Base-by-base conservation (phyloP, 768 basidiomycete genomes). In the Lactarius quietus region DNA sequence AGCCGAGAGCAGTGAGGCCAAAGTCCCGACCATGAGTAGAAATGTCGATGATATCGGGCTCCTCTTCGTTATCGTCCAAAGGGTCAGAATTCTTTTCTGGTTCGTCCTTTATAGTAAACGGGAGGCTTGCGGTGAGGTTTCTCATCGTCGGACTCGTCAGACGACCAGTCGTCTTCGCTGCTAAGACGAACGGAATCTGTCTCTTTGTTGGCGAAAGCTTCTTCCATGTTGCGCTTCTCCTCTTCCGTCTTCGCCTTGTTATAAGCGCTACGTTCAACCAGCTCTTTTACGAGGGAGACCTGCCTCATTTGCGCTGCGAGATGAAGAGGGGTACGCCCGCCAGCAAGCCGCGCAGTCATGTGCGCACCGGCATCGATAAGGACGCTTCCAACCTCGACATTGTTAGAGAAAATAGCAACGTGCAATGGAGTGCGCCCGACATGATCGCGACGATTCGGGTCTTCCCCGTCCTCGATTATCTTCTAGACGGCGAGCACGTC, bases 351-450 rank as follows among this genome's bases (percentile, higher is more conserved):
- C 3, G 83, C 78, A 0, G 81, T 83, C 69, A 86, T 84, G 58
- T 83, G 76, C 3, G 82, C 84, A 3, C 83, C 83, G 17, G 82
- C 81, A 45, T 86, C 81, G 57, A 87, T 78, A 36, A 87, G 77
- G 39, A 81, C 79, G 64, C 74, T 74, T 0, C 83, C 82, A 59
- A 85, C 80, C 1, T 83, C 83, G 4, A 70, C 69, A 0, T 79
- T 79, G 43, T 77, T 76, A 51, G 77, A 77, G 18, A 86, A 60
- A 57, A 87, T 80, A 3, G 85, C 84, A 41, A 86, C 73, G 57
- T 87, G 86, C n/a, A 87, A 76, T 2, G 81, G 74, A 8, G 84
- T 84, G 5, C 86, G 82, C 0, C 86, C 86, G 48, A 87, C 84
- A 59, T 86, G 83, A 72, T 87, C 86, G 3, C 86, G 81, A 41